Evolutionary conservation across 129 eudicot species (phyloP), one percentile per base, ranked within the genome.

Genomic region (Flaveria linearis): DNA sequence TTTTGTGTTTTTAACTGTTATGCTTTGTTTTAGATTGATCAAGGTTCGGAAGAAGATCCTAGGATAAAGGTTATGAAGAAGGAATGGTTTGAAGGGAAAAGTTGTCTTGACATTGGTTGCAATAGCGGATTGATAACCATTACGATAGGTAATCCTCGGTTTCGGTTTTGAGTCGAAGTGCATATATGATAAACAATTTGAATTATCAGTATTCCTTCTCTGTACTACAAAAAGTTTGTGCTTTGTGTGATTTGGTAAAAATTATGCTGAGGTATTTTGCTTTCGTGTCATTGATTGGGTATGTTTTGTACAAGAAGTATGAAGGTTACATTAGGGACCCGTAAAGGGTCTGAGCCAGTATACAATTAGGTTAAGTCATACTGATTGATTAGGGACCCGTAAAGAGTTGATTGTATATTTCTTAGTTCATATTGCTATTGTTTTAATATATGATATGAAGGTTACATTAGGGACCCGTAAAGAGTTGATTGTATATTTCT

Each of bases 61-160:
- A 84, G 99, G 65, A 72, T 94, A 25, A 89, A 84, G 77, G 85
- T 87, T 73, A 71, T 94, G 84, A 89, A 68, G 78, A 86, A 83
- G 73, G 99, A 91, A 78, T 94, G 99, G 99, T 94, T 94, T 68
- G 86, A 94, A 69, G 94, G 90, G 74, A 94, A 94, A 84, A 87
- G 86, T 41, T 94, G 99, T 86, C 97, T 94, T 79, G 99, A 94
- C 71, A 91, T 94, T 69, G 99, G 99, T 50, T 94, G 99, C 76
- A 94, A 94, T 79, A 83, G 88, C 74, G 99, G 99, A 11, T 51
- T 88, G 63, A 81, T 94, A 76, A 94, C 99, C 4, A 91, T 89
- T 58, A 76, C 71, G 51, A 86, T 94, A 2, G 99, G 99, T 91
- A 86, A 78, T 28, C 14, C 43, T 39, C 17, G 23, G 15, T 49